Base-by-base conservation (phyloP, 495 filamentous ascomycete genomes). In the Penicillium alfredii region DNA sequence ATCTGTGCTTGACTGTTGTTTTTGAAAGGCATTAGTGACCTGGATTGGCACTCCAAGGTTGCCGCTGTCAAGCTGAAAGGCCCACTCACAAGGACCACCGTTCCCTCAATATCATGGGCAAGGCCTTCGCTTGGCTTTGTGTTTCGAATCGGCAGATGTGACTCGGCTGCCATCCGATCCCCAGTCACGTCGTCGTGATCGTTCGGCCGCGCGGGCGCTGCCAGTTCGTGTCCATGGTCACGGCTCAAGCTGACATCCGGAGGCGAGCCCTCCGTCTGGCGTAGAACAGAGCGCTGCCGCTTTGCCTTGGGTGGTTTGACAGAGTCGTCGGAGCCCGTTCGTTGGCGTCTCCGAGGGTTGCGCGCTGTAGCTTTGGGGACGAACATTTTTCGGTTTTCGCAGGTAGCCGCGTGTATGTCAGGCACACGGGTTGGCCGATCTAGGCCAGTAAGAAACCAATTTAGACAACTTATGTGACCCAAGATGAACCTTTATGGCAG, bases 1-100 rank as follows among this genome's bases (percentile, higher is more conserved):
- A 53, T 84, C 80, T 49, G 86, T 97, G 55, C 80, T 82, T 11
- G 88, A 89, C 88, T 94, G 35, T 37, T 26, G n/a, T 28, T 25
- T 16, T 32, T 4, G 6, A 15, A 26, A 20, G n/a, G 9, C 20
- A 26, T 44, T 53, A 49, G 38, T 20, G 35, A 56, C 28, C 63
- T 51, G 30, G 37, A 17, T 21, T 12, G 24, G 20, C 21, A 35
- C 21, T 17, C 12, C 15, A 19, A 17, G 14, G 19, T 45, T 24
- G 8, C 33, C 19, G 6, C 28, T 16, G 30, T 8, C 33, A 42
- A 29, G 40, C 10, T 33, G 4, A 34, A 17, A 30, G 25, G 32
- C 25, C 11, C 19, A 72, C 77, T 38, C 62, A 86, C 23, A 25
- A 0, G 4, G 23, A n/a, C 23, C 23, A 25, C 23, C 11, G 23